These are phyloP conservation scores for Panicum virgatum DNA, from an alignment of 202 grass and related monocot species.

Conservation along the genomic window DNA sequence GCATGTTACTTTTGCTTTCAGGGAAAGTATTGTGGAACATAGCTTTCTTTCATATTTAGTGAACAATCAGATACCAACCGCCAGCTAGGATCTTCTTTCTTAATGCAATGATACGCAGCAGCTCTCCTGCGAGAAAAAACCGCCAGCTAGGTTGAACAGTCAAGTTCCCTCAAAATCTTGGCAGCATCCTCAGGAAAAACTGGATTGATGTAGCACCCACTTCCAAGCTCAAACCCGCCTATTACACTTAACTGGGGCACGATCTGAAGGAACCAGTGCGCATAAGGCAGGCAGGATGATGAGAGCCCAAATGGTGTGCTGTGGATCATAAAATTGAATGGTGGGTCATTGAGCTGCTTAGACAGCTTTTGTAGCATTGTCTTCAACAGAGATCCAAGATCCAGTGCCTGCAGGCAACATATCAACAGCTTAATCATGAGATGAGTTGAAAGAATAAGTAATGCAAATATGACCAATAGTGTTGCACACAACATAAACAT, in stretches of 20 bases:
- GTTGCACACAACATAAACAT: not conserved
- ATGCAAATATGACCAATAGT: not conserved
- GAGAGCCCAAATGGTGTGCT: constrained; percentile 54
- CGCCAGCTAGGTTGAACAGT: constrained; percentile 49
- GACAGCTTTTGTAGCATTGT: constrained; percentile 71
- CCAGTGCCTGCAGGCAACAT: constrained; percentile 56
- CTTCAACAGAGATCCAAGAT: constrained; percentile 76
- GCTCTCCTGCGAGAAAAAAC: too few relatives aligned
- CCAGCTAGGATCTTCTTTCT: too few relatives aligned
- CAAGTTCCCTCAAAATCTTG: constrained; percentile 71
- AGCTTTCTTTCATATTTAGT: not conserved
- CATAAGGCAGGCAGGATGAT: constrained; percentile 49
- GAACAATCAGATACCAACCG: constrained; percentile 1
- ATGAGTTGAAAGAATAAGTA: not conserved
- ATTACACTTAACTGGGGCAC: constrained; percentile 68
- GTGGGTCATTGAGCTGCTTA: constrained; percentile 88
- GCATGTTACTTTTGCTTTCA: not conserved
- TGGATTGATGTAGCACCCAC: constrained; percentile 93
- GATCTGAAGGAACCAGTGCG: constrained; percentile 96
- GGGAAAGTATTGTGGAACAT: constrained; percentile 19
- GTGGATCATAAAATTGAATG: constrained; percentile 92
- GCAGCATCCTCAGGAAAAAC: constrained; percentile 93
- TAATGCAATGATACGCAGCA: too few relatives aligned
- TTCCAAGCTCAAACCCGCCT: constrained; percentile 94
- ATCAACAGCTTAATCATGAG: not conserved